Evolutionary conservation across 2,329 filamentous ascomycete genomes (phyloP), one percentile per base, ranked within the genome.

Genomic region (Ophiognomonia clavigignenti-juglandacearum): DNA sequence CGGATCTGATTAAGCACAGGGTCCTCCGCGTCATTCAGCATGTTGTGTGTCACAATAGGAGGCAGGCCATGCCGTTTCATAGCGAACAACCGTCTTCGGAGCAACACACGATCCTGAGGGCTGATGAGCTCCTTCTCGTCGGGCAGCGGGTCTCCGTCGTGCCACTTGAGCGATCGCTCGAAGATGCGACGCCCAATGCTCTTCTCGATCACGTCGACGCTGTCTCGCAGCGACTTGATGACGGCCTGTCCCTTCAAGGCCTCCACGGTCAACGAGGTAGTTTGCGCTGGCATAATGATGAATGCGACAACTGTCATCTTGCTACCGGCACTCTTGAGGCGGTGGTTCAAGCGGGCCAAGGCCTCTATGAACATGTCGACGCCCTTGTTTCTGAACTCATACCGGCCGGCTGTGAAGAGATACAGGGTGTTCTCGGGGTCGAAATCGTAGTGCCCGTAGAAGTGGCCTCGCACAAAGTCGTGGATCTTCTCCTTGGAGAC

Each of bases 351-450:
- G 36, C 93, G 87, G 23, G 93, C 93, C 53, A 98, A 73, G 4
- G 91, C 93, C 69, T 98, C 93, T 57, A 98, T 95, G 68, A 97
- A 98, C 93, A 98, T 97, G 68, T 98, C 93, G 9, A 96, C 92
- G 61, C 93, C 93, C 71, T 98, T 98, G 64, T 98, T 98, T 55
- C 93, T 78, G 77, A 92, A 98, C 68, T 98, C 93, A 62, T 98
- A 98, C 53, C 93, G 86, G 51, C 93, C 93, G 6, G 93, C 87
- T 4, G 91, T 98, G 74, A 98, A 98, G 70, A 97, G 86, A 70
- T 96, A 98, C 29, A 98, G 79, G 0, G 93, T 98, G 68, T 97
- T 96, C 51, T 97, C 91, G 13, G 90, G 83, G 53, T 96, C 89
- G 57, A 97, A 97, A 63, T 98, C 91, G 64, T 96, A 95, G 70